Base-by-base conservation (phyloP, 192 early-diverging fungal genomes). In the Coemansia sp. region DNA sequence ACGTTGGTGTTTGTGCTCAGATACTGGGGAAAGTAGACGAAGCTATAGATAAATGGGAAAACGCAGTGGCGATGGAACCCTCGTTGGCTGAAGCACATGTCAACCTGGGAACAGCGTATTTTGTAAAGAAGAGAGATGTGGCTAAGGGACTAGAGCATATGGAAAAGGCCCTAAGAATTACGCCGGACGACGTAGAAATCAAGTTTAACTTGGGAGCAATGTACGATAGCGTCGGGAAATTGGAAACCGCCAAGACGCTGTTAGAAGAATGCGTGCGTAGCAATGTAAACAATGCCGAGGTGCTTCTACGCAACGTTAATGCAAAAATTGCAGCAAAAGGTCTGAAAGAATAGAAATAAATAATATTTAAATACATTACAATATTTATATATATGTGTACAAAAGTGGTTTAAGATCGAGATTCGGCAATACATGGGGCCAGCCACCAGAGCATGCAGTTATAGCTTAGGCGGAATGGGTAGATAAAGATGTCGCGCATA, bases 161-260 rank as follows among this genome's bases (percentile, higher is more conserved):
- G 65, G 66, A 83, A 57, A 69, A 82, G 20, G 91, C 91, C 1
- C 56, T 84, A 2, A 74, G 77, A 34, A 70, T 93, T 30, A 83
- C 82, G 31, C 89, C 89, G 0, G 51, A 82, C 1, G 91, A 93
- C 62, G 88, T 86, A 12, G 89, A 93, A 68, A 82, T 88, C 31
- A 80, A 73, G 33, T 91, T 83, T 61, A 89, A 89, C 52, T 77
- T 87, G 55, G 91, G 71, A 0, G 85, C 83, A 51, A 84, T 90
- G 38, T 80, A 87, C 56, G 91, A 92, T 66, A 83, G 87, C 6
- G 62, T 67, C 8, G 84, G 84, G 1, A 31, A 80, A 12, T 60
- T 91, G 16, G 84, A 87, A 10, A 61, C 72, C 51, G 91, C 91
- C 0, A 82, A 86, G 38, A 69, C 69, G 54, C 63, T 87, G 36